Percentiles rank a stretch among this genome's conserved stretches.
phyloP scores from a whole-genome alignment of 1,139 yeast species.

The Candida tropicalis region DNA sequence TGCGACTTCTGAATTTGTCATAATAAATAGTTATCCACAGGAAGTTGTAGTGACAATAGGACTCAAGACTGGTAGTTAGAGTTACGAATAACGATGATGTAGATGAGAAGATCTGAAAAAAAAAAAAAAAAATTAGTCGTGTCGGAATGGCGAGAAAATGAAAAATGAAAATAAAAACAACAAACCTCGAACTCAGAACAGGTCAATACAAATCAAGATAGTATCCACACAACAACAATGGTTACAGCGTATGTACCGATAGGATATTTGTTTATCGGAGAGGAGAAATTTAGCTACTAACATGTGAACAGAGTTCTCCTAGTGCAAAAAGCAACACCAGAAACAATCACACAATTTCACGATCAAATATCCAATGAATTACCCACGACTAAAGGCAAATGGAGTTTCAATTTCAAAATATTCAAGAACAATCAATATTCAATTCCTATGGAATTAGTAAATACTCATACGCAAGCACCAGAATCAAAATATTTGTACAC shows the following conservation, averaged over 20 bases:
- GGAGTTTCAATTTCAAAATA: conserved; percentile 67
- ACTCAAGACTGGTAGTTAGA: no score
- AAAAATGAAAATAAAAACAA: conserved; percentile 1
- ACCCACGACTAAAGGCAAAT: conserved; percentile 59
- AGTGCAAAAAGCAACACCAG: conserved; percentile 60
- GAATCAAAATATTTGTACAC: conserved; percentile 58
- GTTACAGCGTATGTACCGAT: conserved; percentile 35
- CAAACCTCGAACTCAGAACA: neutral
- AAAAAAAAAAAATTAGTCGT: conserved; percentile 1
- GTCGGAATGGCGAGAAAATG: neutral
- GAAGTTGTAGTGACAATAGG: neutral
- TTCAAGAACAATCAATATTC: conserved; percentile 63
- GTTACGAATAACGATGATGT: neutral
- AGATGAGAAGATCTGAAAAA: conserved; percentile 3
- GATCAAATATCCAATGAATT: conserved; percentile 67
- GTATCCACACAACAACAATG: conserved; percentile 19
- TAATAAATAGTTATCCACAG: neutral
- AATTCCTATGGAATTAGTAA: conserved; percentile 41
- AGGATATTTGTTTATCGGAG: conserved; percentile 13
- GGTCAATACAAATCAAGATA: no score
- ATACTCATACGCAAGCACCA: conserved; percentile 30
- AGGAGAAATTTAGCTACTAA: conserved; percentile 5
- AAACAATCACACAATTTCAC: conserved; percentile 65
- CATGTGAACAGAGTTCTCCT: conserved; percentile 40
- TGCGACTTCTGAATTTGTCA: conserved; percentile 7